Evolutionary conservation across 495 filamentous ascomycete species (phyloP).

Genomic region (Penicillium pancosmium): DNA sequence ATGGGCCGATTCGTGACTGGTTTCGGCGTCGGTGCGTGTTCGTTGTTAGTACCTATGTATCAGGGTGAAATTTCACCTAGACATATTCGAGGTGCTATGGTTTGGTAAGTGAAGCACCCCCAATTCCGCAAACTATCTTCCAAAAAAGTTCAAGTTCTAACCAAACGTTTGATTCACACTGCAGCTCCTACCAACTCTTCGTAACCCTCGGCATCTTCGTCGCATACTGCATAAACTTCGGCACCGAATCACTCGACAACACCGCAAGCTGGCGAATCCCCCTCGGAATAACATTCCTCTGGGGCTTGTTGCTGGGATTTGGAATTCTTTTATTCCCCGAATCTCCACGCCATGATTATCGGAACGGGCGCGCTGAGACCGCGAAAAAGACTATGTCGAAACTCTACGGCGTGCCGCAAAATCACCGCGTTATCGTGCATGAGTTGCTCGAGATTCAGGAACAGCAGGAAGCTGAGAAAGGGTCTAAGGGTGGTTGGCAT

Average conservation of each 20-base stretch:
- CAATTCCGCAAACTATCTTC: not conserved
- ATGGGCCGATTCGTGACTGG: slow-evolving; percentile 60
- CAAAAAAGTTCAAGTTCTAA: not conserved
- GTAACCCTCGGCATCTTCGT: slow-evolving; percentile 83
- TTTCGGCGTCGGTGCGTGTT: slow-evolving; percentile 67
- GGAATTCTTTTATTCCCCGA: slow-evolving; percentile 72
- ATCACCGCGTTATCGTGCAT: slow-evolving; percentile 61
- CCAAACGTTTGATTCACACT: slow-evolving; percentile 1
- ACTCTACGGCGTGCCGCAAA: slow-evolving; percentile 65
- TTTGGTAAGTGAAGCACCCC: slow-evolving; percentile 42
- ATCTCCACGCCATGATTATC: slow-evolving; percentile 68
- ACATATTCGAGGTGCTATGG: slow-evolving; percentile 66
- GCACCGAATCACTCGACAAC: slow-evolving; percentile 52
- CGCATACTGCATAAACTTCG: slow-evolving; percentile 78
- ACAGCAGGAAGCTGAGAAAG: slow-evolving; percentile 50
- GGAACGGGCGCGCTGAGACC: slow-evolving; percentile 57
- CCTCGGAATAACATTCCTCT: slow-evolving; percentile 73
- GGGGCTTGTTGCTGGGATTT: slow-evolving; percentile 68
- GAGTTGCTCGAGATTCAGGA: slow-evolving; percentile 69
- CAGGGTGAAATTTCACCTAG: slow-evolving; percentile 63
- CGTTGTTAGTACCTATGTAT: slow-evolving; percentile 69
- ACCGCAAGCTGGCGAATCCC: slow-evolving; percentile 73
- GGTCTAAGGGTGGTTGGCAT: slow-evolving; percentile 45
- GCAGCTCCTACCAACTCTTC: slow-evolving; percentile 77
- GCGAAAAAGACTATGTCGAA: slow-evolving; percentile 67